Evolutionary conservation across 441 rosid species (phyloP).

Genomic region (Jatropha podagrica): DNA sequence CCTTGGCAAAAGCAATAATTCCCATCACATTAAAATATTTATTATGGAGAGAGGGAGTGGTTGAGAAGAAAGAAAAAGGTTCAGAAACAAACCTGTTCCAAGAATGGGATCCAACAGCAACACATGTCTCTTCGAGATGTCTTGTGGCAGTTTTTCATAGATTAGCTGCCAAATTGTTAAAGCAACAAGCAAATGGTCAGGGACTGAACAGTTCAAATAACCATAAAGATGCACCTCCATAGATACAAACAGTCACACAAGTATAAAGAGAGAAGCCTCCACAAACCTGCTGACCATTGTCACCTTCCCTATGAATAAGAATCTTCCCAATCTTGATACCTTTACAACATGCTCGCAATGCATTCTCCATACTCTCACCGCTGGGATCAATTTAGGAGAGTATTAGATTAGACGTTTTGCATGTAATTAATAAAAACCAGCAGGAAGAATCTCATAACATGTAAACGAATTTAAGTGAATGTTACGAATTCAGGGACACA

Average conservation of each 20-base stretch:
- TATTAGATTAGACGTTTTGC: slow-evolving; percentile 9
- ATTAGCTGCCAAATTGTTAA: slow-evolving; percentile 58
- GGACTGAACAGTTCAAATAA: slow-evolving; percentile 15
- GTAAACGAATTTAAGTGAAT: neutral
- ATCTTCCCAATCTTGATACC: slow-evolving; percentile 98
- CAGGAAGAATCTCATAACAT: neutral
- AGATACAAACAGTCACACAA: neutral
- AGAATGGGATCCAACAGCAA: slow-evolving; percentile 90
- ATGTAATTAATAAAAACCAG: neutral
- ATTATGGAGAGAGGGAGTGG: neutral
- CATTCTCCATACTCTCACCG: slow-evolving; percentile 99
- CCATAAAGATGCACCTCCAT: neutral
- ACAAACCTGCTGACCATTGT: slow-evolving; percentile 92
- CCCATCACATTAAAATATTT: neutral
- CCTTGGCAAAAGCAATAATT: neutral
- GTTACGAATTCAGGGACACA: neutral
- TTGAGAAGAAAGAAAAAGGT: neutral
- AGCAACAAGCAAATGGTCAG: slow-evolving; percentile 24
- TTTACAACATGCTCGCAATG: slow-evolving; percentile 94
- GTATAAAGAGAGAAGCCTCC: slow-evolving; percentile 19
- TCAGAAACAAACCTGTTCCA: slow-evolving; percentile 73
- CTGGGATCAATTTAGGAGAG: slow-evolving; percentile 36
- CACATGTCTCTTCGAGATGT: slow-evolving; percentile 92
- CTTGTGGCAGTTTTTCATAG: slow-evolving; percentile 87
- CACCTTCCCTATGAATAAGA: slow-evolving; percentile 95